phyloP scores from a whole-genome alignment of 2,329 filamentous ascomycete species.

The Alternaria gansuensis region DNA sequence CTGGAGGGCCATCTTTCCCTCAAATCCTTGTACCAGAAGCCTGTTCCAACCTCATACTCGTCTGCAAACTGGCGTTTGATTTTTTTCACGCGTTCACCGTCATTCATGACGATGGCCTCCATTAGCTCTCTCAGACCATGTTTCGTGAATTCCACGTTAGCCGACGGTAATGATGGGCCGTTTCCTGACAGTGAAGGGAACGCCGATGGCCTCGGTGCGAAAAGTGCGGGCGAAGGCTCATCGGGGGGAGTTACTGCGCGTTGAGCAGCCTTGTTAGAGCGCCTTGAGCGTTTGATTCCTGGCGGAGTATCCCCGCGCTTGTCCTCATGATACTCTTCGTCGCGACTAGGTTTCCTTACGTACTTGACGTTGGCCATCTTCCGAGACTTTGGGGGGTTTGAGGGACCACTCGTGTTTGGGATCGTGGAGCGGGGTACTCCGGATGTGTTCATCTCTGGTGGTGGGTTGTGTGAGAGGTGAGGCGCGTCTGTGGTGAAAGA shows the following conservation, averaged over 20 bases:
- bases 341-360: constrained; percentile 1
- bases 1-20: constrained; percentile 4
- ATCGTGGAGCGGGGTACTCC: neutral
- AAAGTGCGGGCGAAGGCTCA: neutral
- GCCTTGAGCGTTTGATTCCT: neutral
- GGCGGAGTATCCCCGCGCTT: neutral
- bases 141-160: neutral
- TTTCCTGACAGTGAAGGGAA: constrained; percentile 17
- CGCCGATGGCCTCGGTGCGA: constrained; percentile 13
- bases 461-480: neutral
- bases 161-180: neutral
- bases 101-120: constrained; percentile 7
- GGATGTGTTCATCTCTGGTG: neutral
- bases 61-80: constrained; percentile 13
- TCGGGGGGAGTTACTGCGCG: neutral
- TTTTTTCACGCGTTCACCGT: constrained; percentile 1
- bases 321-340: neutral
- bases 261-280: neutral
- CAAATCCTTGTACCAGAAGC: constrained; percentile 25
- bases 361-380: constrained; percentile 19
- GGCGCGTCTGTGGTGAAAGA: neutral
- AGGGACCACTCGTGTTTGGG: neutral
- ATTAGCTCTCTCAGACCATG: constrained; percentile 13
- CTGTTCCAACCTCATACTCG: constrained; percentile 13
- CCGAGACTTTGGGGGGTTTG: neutral